phyloP scores from a whole-genome alignment of 345 rosid species.

The Euphorbia lathyris region DNA sequence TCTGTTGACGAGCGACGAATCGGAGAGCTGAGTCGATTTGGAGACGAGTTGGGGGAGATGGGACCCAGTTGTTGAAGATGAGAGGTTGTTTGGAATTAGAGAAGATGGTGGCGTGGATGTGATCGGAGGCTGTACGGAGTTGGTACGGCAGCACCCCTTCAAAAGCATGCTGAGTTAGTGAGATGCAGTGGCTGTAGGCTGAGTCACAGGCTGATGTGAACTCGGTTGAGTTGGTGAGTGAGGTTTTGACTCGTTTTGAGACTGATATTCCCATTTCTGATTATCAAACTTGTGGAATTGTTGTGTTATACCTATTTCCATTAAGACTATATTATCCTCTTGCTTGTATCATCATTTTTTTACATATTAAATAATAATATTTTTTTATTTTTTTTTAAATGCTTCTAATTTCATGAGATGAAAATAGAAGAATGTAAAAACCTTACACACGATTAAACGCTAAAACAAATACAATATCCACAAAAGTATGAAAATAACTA shows the following conservation, averaged over 20 bases:
- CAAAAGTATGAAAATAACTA: too few relatives aligned
- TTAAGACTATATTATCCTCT: too few relatives aligned
- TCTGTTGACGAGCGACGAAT: constrained; percentile 11
- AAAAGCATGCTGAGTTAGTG: constrained; percentile 71
- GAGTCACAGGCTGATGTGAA: constrained; percentile 64
- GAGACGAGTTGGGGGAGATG: constrained; percentile 62
- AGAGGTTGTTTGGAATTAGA: constrained; percentile 32
- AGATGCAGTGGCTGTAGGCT: constrained; percentile 57
- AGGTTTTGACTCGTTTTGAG: constrained; percentile 51
- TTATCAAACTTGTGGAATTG: too few relatives aligned
- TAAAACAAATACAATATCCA: too few relatives aligned
- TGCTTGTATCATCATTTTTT: too few relatives aligned
- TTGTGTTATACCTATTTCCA: too few relatives aligned
- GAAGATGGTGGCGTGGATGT: constrained; percentile 50
- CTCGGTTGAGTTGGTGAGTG: constrained; percentile 41
- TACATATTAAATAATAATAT: too few relatives aligned
- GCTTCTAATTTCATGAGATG: too few relatives aligned
- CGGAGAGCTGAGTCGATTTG: constrained; percentile 73
- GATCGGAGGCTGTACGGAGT: constrained; percentile 58
- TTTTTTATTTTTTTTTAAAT: too few relatives aligned
- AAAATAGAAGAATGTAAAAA: too few relatives aligned
- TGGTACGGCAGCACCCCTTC: constrained; percentile 73
- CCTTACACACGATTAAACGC: too few relatives aligned
- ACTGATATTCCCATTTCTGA: constrained; percentile 50
- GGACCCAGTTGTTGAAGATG: constrained; percentile 51